Base-by-base conservation (phyloP, 768 basidiomycete genomes). In the Rossbeevera mucosa region DNA sequence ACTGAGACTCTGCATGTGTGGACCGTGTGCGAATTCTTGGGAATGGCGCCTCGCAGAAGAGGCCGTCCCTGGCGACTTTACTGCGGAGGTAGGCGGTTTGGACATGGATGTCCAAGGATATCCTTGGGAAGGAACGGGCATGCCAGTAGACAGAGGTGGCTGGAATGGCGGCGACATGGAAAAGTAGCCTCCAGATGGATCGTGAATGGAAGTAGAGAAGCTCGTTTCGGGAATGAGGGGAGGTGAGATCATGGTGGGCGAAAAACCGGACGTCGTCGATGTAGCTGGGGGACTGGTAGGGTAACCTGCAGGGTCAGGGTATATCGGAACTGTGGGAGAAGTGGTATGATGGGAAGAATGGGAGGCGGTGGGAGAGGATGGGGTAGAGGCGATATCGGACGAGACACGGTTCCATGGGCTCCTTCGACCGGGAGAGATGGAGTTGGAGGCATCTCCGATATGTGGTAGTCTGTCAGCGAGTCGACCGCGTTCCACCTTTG, bases 371-470 rank as follows among this genome's bases (percentile, higher is more conserved):
- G 67, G 65, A 8, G 67, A 67, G 0, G 66, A 56, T 28, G 66
- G 61, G 11, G 60, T 44, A 28, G 64, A 63, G 36, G 46, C 44
- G 6, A 64, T 45, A 12, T 64, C 65, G 7, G 63, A 54, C 30
- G 61, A 41, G 11, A 56, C 43, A 7, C 49, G 31, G 22, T 48
- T 58, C 56, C 62, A 55, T 20, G 57, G 58, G 28, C 51, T 52
- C 44, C 59, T 54, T 71, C 66, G 76, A 12, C 76, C 76, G 40
- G 79, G 76, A 4, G 53, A 60, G 4, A n/a, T 55, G 2, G 59
- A 55, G 33, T 44, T 57, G 29, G 66, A 59, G 11, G 40, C 20
- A 7, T 55, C 61, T 20, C 53, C 56, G 16, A 54, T 33, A 29
- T 58, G 55, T 9, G 55, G 13, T 0, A 40, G 51, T 46, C 55